These are phyloP conservation scores for Stramenopiles sp. DNA, from an alignment of 352 stramenopile genomes.

Conservation along the genomic window DNA sequence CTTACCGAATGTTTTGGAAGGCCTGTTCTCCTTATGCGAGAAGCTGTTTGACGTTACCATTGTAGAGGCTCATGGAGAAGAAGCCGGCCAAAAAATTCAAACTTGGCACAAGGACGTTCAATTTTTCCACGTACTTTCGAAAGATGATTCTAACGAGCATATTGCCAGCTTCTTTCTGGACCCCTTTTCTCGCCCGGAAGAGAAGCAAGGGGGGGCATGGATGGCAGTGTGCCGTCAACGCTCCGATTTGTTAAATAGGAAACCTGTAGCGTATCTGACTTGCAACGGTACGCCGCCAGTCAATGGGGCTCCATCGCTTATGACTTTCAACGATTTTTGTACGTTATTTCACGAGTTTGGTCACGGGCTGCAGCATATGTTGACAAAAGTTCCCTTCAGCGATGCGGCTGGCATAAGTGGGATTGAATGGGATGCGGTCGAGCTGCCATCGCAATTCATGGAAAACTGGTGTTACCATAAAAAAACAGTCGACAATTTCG, in stretches of 20 bases:
- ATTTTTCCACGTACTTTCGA: constrained; percentile 81
- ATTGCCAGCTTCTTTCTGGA: constrained; percentile 91
- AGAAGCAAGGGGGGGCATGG: constrained; percentile 92
- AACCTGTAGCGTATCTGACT: constrained; percentile 88
- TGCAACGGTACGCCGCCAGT: constrained; percentile 86
- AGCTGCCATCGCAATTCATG: constrained; percentile 96
- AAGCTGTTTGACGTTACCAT: constrained; percentile 83
- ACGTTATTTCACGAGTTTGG: constrained; percentile 89
- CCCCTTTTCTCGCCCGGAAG: constrained; percentile 79
- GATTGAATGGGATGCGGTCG: constrained; percentile 94
- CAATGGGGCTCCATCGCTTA: constrained; percentile 76
- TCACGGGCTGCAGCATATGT: constrained; percentile 94
- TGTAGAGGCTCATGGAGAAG: constrained; percentile 43
- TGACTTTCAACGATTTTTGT: constrained; percentile 93
- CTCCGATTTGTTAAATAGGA: constrained; percentile 41
- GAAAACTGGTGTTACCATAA: constrained; percentile 95
- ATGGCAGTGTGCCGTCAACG: constrained; percentile 91
- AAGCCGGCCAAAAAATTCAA: constrained; percentile 37
- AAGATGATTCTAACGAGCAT: constrained; percentile 41
- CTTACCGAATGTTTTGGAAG: constrained; percentile 74
- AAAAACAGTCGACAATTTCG: constrained; percentile 45
- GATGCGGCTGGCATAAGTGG: constrained; percentile 88
- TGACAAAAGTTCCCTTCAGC: constrained; percentile 78
- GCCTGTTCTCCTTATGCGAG: constrained; percentile 79
- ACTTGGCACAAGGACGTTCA: constrained; percentile 83